Base-by-base conservation (phyloP, 306 rosid species). In the Abrus pulchellus region DNA sequence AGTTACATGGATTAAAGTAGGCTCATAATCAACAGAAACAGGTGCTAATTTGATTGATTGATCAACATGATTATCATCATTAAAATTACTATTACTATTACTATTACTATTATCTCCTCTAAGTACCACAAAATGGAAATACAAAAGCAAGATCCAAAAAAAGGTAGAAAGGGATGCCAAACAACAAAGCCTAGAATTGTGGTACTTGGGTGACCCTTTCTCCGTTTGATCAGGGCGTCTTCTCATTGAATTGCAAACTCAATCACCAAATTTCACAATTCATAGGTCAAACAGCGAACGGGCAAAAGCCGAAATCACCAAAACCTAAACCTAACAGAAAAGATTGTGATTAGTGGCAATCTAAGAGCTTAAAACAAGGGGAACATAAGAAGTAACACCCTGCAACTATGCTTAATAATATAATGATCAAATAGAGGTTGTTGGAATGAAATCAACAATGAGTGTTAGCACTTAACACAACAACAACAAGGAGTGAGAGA, bases 141-240 rank as follows among this genome's bases (percentile, higher is more conserved):
- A 95, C 44, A 95, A 77, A 14, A 95, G 74, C 13, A 95, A 57
- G 14, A 95, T 57, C 98, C 99, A 95, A 81, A 95, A 88, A 68
- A 87, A 88, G 0, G 80, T 92, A 41, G 99, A 83, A 78, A 95
- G 59, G 3, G 85, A 86, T 2, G 83, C 96, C 78, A 95, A 74
- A 75, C 85, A 89, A 74, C 86, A 92, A 74, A 95, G 74, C 44
- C 97, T 81, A 13, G 92, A 85, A 71, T 87, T 90, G 28, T 88
- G 97, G 75, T 84, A 86, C 86, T 90, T 95, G 7, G 90, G 66
- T n/a, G 85, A 72, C 55, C 90, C 92, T 57, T 88, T 91, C 80
- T 95, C 98, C 98, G 87, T 89, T 71, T 75, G 92, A 56, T 90
- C 97, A 53, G 87, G 79, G 83, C 98, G 99, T 79, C 94, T 91